phyloP scores from a whole-genome alignment of 2,329 filamentous ascomycete genomes.

The Fusarium napiforme region DNA sequence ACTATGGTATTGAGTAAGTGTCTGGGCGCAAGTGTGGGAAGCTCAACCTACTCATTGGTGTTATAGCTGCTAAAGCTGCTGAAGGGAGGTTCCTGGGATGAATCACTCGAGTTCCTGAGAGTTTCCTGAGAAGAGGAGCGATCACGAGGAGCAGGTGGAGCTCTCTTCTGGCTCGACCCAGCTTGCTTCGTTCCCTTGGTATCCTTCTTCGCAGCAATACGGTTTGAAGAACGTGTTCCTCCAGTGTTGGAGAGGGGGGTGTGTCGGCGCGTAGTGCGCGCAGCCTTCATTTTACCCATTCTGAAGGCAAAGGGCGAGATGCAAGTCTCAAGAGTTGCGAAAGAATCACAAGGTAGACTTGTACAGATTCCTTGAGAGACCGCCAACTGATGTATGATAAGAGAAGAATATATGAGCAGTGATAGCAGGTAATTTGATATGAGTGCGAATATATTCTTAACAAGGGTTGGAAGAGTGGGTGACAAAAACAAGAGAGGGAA shows the following conservation, averaged over 20 bases:
- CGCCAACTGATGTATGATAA: conserved; percentile 8
- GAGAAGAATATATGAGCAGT: not conserved
- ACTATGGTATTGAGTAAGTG: not conserved
- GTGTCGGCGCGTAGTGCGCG: not conserved
- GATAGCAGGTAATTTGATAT: not conserved
- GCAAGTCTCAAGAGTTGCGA: not conserved
- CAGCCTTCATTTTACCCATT: conserved; percentile 16
- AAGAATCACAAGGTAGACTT: conserved; percentile 2
- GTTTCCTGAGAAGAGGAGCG: not conserved
- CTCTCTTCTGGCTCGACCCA: not conserved
- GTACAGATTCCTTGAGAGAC: not conserved
- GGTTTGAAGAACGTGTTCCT: not conserved
- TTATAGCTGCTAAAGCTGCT: conserved; percentile 1
- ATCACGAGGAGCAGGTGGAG: not conserved
- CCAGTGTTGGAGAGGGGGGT: not conserved
- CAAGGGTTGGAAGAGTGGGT: not conserved
- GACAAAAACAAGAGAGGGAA: conserved; percentile 9
- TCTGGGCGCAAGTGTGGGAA: not conserved
- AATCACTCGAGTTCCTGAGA: not conserved
- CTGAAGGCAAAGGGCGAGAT: not conserved
- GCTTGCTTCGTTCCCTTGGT: not conserved
- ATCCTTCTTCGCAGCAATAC: not conserved
- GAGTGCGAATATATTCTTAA: conserved; percentile 17
- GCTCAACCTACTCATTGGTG: not conserved
- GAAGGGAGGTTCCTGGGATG: not conserved